phyloP scores from a whole-genome alignment of 345 rosid species.

The Eucalyptus rudis region DNA sequence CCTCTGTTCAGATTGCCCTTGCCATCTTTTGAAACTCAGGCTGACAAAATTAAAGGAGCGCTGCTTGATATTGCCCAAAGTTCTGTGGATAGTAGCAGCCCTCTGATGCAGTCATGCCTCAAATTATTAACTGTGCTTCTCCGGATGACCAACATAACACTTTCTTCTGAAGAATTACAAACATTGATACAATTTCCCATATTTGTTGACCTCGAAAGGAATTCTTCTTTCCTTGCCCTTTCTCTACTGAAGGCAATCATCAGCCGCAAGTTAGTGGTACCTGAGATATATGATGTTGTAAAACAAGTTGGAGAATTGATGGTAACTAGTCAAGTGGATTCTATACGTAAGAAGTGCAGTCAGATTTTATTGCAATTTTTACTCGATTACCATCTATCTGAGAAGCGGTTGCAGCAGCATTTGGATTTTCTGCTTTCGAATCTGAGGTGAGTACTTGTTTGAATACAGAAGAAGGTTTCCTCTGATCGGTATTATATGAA shows the following conservation, averaged over 20 bases:
- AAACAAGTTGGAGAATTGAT: constrained; percentile 56
- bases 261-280: constrained; percentile 67
- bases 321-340: constrained; percentile 71
- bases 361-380: constrained; percentile 67
- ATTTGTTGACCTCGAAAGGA: constrained; percentile 74
- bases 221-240: constrained; percentile 54
- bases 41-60: constrained; percentile 63
- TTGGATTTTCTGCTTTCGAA: constrained; percentile 48
- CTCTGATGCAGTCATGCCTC: constrained; percentile 67
- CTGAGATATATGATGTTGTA: constrained; percentile 71
- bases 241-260: constrained; percentile 72
- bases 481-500: neutral
- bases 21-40: constrained; percentile 59
- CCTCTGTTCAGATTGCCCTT: constrained; percentile 62
- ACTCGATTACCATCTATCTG: constrained; percentile 56
- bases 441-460: constrained; percentile 40
- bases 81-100: constrained; percentile 38
- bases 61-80: constrained; percentile 62
- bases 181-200: constrained; percentile 66
- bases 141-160: constrained; percentile 34
- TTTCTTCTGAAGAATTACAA: constrained; percentile 62
- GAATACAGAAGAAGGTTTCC: neutral
- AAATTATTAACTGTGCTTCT: constrained; percentile 73
- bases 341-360: constrained; percentile 68
- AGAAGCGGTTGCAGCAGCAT: constrained; percentile 52